Conservation (phyloP, 1,284 basidiomycete genomes). For the Erythrobasidium hasegawianum region DNA sequence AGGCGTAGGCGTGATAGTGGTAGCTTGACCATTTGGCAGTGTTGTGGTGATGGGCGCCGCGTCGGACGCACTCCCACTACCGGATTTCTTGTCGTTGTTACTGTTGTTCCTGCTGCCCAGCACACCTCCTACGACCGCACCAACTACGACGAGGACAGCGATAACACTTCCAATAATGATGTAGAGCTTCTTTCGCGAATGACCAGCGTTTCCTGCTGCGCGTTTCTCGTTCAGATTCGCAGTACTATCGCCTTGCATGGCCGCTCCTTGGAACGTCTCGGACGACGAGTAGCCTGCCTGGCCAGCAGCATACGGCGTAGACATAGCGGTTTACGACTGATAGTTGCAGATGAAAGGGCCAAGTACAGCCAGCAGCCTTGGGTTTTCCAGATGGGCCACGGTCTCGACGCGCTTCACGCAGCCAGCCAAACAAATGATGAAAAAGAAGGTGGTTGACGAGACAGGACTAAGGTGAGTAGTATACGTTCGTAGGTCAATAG, state of each 20-base stretch:
- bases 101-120: slow-evolving; percentile 16
- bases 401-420: too few relatives aligned
- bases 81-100: background rate
- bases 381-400: too few relatives aligned
- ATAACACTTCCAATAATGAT: slow-evolving; percentile 12
- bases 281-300: too few relatives aligned
- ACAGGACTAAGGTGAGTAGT: too few relatives aligned
- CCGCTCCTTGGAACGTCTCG: too few relatives aligned
- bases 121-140: slow-evolving; percentile 28
- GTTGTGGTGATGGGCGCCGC: background rate
- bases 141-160: slow-evolving; percentile 13
- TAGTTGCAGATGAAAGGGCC: too few relatives aligned
- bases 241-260: background rate
- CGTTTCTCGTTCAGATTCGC: slow-evolving; percentile 16
- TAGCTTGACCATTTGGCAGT: slow-evolving; percentile 4
- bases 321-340: too few relatives aligned
- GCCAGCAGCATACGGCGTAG: too few relatives aligned
- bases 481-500: too few relatives aligned
- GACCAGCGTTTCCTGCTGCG: background rate
- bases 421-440: too few relatives aligned
- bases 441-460: too few relatives aligned
- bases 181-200: slow-evolving; percentile 7
- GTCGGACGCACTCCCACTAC: background rate
- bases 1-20: background rate
- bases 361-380: too few relatives aligned